phyloP scores from a whole-genome alignment of 192 early-diverging fungal species.

The Dissophora ornata region DNA sequence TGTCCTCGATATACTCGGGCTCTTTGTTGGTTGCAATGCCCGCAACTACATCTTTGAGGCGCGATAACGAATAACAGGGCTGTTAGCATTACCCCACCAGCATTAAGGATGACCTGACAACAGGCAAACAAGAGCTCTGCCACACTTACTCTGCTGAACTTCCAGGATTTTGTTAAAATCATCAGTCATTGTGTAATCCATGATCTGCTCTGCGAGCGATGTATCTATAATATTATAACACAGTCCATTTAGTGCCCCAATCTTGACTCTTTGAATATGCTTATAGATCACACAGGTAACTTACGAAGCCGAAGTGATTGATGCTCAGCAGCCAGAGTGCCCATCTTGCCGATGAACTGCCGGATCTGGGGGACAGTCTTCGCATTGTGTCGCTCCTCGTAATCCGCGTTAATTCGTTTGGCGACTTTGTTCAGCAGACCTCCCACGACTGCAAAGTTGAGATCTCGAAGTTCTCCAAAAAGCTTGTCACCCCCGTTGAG shows the following conservation, averaged over 20 bases:
- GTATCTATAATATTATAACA: conserved; percentile 65
- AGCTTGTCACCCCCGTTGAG: conserved; percentile 86
- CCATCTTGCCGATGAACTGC: conserved; percentile 90
- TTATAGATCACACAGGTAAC: conserved; percentile 3
- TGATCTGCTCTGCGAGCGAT: conserved; percentile 83
- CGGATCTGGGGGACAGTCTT: conserved; percentile 93
- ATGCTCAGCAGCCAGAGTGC: conserved; percentile 85
- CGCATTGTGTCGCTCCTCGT: conserved; percentile 90
- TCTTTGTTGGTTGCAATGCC: conserved; percentile 73
- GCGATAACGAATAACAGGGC: conserved; percentile 16
- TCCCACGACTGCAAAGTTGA: conserved; percentile 94
- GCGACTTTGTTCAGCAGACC: conserved; percentile 85
- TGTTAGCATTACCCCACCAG: too few species aligned
- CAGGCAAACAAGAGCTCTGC: neutral
- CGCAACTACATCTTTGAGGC: conserved; percentile 72
- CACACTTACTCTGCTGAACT: conserved; percentile 84
- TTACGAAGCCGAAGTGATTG: conserved; percentile 84
- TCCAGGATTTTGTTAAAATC: conserved; percentile 89
- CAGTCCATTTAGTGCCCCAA: too few species aligned
- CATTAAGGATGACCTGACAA: too few species aligned
- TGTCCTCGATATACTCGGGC: conserved; percentile 87
- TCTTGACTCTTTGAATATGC: too few species aligned
- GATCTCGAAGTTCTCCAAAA: conserved; percentile 83
- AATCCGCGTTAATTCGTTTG: conserved; percentile 84
- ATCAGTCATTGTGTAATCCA: conserved; percentile 78